Evolutionary conservation across 2,329 filamentous ascomycete genomes (phyloP).

Genomic region (Fusarium pininemorale): DNA sequence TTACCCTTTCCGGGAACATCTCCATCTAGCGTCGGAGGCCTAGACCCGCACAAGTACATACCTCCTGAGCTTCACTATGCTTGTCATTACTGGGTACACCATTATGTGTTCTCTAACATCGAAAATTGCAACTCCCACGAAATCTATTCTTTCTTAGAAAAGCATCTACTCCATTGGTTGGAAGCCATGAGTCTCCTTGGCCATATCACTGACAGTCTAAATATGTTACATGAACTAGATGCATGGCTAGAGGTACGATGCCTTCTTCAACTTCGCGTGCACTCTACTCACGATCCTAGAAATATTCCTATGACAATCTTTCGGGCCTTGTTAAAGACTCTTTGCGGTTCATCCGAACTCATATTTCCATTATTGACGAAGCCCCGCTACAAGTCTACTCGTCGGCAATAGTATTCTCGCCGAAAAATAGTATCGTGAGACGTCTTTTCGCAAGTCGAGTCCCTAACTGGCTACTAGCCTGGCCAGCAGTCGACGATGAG

Average conservation of each 20-base stretch:
- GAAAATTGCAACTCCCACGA: too few species aligned
- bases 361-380: background rate
- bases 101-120: constrained; percentile 6
- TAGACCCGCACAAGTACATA: background rate
- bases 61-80: constrained; percentile 2
- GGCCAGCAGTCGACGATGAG: background rate
- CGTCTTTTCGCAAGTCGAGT: background rate
- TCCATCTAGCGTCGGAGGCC: rapidly evolving
- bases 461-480: background rate
- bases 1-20: background rate
- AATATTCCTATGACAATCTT: rapidly evolving
- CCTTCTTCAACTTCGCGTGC: rapidly evolving
- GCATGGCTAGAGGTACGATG: background rate
- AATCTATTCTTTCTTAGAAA: background rate
- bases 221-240: background rate
- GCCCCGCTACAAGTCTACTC: background rate
- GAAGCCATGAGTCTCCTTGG: background rate
- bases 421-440: background rate
- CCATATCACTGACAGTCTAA: rapidly evolving
- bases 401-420: background rate
- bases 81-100: constrained; percentile 44
- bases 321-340: background rate
- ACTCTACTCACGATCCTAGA: background rate
- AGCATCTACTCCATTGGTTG: background rate
- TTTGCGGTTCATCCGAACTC: background rate